Evolutionary conservation across 148 eudicot species (phyloP).

Genomic region (Simmondsia chinensis): DNA sequence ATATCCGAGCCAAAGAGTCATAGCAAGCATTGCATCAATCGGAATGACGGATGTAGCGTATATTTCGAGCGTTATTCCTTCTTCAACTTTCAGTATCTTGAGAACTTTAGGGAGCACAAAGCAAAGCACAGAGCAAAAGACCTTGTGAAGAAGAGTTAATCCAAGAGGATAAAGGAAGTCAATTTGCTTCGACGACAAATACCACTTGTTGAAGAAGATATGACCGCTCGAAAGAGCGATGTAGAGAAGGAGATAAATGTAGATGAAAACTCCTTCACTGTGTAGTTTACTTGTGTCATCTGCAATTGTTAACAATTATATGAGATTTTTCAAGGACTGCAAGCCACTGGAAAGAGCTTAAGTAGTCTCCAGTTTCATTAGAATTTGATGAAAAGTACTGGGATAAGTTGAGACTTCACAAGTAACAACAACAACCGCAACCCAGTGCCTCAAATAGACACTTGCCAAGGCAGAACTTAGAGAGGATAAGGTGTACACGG

Average conservation of each 20-base stretch:
- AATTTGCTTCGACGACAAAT: slow-evolving; percentile 90
- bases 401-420: no score
- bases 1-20: slow-evolving; percentile 98
- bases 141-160: slow-evolving; percentile 94
- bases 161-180: slow-evolving; percentile 99
- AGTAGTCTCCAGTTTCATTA: no score
- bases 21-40: slow-evolving; percentile 94
- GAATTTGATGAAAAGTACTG: no score
- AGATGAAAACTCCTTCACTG: slow-evolving; percentile 47
- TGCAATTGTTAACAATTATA: slow-evolving; percentile 70
- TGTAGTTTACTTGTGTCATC: slow-evolving; percentile 35
- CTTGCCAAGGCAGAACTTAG: no score
- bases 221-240: slow-evolving; percentile 93
- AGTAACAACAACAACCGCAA: no score
- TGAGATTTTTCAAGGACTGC: no score
- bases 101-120: slow-evolving; percentile 76
- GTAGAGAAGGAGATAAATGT: slow-evolving; percentile 73
- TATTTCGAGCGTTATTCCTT: slow-evolving; percentile 94
- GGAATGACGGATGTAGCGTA: slow-evolving; percentile 87
- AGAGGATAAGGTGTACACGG: no score
- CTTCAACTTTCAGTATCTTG: slow-evolving; percentile 95
- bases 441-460: no score
- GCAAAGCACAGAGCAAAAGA: slow-evolving; percentile 86
- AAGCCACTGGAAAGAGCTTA: no score
- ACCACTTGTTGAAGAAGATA: slow-evolving; percentile 99